phyloP scores from a whole-genome alignment of 2,329 filamentous ascomycete species.

The Alternaria gansuensis region DNA sequence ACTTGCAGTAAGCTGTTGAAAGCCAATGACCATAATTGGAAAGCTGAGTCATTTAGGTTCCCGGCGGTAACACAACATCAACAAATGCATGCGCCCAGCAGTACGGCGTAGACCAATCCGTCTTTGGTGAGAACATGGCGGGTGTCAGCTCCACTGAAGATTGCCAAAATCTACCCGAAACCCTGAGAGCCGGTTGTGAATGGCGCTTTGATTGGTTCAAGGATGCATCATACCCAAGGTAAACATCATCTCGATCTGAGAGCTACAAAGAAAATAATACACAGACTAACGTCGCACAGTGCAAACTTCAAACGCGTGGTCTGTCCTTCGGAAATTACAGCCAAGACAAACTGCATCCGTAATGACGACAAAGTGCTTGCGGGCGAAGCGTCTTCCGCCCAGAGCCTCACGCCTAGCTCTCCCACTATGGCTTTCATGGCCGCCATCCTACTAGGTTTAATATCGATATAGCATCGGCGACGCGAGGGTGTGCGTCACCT shows the following conservation, averaged over 20 bases:
- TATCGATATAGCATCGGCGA: slow-evolving; percentile 41
- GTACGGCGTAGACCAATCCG: slow-evolving; percentile 44
- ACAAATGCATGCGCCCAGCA: slow-evolving; percentile 46
- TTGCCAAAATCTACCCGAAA: slow-evolving; percentile 47
- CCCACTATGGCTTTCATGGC: slow-evolving; percentile 26
- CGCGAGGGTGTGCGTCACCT: slow-evolving; percentile 31
- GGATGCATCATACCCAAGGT: slow-evolving; percentile 48
- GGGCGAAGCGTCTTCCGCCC: slow-evolving; percentile 27
- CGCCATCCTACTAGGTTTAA: slow-evolving; percentile 32
- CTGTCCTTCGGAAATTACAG: slow-evolving; percentile 48
- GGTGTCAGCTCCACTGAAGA: slow-evolving; percentile 45
- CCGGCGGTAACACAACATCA: slow-evolving; percentile 50
- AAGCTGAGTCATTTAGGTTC: slow-evolving; percentile 39
- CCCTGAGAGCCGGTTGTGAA: slow-evolving; percentile 38
- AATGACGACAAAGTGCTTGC: slow-evolving; percentile 44
- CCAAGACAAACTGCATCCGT: slow-evolving; percentile 46
- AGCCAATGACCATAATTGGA: not conserved
- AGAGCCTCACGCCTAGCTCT: slow-evolving; percentile 24
- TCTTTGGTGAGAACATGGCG: slow-evolving; percentile 43
- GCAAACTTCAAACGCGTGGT: slow-evolving; percentile 50
- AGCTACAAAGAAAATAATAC: slow-evolving; percentile 12
- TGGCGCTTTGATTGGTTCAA: slow-evolving; percentile 52
- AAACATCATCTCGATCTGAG: slow-evolving; percentile 20
- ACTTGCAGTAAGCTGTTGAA: slow-evolving; percentile 42
- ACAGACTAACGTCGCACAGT: slow-evolving; percentile 41